A percentile compares a stretch with the other conserved stretches of the same genome.
Conservation (phyloP, 345 rosid species). For the Hibiscus trionum region DNA sequence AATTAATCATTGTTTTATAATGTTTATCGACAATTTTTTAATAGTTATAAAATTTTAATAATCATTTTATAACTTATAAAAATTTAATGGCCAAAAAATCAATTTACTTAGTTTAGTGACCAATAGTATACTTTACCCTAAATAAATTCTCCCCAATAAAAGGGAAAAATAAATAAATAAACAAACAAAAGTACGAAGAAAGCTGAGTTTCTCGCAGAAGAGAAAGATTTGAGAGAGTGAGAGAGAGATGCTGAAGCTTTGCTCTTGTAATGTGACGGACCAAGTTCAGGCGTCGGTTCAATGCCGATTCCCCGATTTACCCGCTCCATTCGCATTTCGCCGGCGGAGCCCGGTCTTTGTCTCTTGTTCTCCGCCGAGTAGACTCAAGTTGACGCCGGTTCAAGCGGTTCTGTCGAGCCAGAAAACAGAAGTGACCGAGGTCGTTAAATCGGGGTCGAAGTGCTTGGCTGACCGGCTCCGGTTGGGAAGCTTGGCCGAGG, state of each 20-base stretch:
- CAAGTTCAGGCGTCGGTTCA: conserved; percentile 33
- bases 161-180: too few relatives aligned
- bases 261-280: conserved; percentile 42
- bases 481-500: conserved; percentile 55
- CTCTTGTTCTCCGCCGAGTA: conserved; percentile 13
- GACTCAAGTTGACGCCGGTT: conserved; percentile 7
- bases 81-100: too few relatives aligned
- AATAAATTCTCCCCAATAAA: too few relatives aligned
- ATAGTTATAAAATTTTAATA: too few relatives aligned
- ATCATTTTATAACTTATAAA: too few relatives aligned
- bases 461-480: conserved; percentile 53
- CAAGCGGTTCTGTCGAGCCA: conserved; percentile 31
- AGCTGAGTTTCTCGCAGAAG: background rate
- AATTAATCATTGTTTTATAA: too few relatives aligned
- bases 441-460: conserved; percentile 24
- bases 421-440: background rate
- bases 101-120: too few relatives aligned
- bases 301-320: conserved; percentile 33
- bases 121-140: too few relatives aligned
- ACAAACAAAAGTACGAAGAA: background rate
- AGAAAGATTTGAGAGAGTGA: background rate
- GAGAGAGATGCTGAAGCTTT: conserved; percentile 45
- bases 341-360: conserved; percentile 14
- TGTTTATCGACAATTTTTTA: too few relatives aligned
- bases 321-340: conserved; percentile 11